phyloP scores from a whole-genome alignment of 2,329 filamentous ascomycete species.

The Talaromyces funiculosus region DNA sequence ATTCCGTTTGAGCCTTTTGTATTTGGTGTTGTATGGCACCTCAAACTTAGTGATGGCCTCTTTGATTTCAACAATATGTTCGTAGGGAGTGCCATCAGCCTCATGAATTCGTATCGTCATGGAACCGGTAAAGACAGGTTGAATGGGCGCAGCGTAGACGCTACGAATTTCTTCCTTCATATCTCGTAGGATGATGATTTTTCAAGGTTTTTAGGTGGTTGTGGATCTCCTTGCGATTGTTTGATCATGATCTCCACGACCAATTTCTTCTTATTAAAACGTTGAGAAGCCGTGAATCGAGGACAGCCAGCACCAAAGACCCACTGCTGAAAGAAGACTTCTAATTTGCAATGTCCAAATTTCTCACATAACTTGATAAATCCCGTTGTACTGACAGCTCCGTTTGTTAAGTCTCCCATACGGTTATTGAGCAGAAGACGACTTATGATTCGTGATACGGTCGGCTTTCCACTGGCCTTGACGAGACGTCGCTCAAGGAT shows the following conservation, averaged over 20 bases:
- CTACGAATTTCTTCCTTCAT: conserved; percentile 71
- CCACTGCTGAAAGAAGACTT: conserved; percentile 93
- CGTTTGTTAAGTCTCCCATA: conserved; percentile 67
- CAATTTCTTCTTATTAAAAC: conserved; percentile 96
- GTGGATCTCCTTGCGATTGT: conserved; percentile 62
- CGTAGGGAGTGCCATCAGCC: conserved; percentile 94
- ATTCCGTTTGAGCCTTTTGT: conserved; percentile 91
- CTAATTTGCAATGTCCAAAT: conserved; percentile 76
- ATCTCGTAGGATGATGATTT: conserved; percentile 76
- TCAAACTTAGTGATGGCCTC: conserved; percentile 81
- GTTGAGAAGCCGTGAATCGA: conserved; percentile 75
- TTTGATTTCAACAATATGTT: conserved; percentile 94
- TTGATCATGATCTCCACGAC: conserved; percentile 87
- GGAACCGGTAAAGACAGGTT: conserved; percentile 83
- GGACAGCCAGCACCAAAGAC: conserved; percentile 83
- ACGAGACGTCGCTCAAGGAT: conserved; percentile 87
- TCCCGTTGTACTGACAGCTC: conserved; percentile 64
- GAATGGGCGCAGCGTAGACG: conserved; percentile 63
- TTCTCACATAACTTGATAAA: conserved; percentile 86
- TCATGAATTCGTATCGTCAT: conserved; percentile 99
- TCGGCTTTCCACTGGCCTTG: conserved; percentile 79
- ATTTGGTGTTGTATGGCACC: conserved; percentile 98
- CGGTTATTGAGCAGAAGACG: conserved; percentile 82
- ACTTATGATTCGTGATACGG: conserved; percentile 77
- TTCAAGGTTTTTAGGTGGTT: conserved; percentile 54